Evolutionary conservation across 2,329 filamentous ascomycete species (phyloP), one percentile per base, ranked within the genome.

Genomic region (Phaeosphaeria sp.): DNA sequence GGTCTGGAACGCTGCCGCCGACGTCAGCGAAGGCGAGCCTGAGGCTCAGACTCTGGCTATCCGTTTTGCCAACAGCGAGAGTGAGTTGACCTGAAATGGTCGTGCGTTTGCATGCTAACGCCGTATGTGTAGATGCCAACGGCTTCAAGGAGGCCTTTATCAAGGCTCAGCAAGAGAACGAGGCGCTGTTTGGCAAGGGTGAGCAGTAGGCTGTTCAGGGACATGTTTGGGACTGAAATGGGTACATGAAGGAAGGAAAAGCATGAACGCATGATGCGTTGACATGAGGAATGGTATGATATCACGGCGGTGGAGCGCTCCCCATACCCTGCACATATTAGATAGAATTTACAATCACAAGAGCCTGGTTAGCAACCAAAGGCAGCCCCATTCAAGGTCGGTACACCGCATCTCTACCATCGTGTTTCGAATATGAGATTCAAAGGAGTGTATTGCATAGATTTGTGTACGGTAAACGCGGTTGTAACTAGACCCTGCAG

Each of bases 1-100:
- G 95, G 95, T 99, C 68, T 99, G 95, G 95, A 98, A 97, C 76
- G 94, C 93, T 59, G 90, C 93, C 57, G 95, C 95, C 67, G 95
- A 99, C 85, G 94, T 98, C 71, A 97, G 92, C 76, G 95, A 99
- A 85, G 95, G 95, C 62, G 94, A 97, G 84, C 91, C 95, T 64
- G 95, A 99, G 85, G 92, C 93, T 55, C 90, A 93, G 75, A 99
- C 95, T 54, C 86, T 99, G 73, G 95, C 95, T 66, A 98, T 99
- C 73, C 93, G 95, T 69, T 97, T 99, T 75, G 94, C 90, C 82
- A 99, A 98, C 85, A 90, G 91, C 69, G 95, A 99, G 78, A 98
- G 93, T 97, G 85, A 68, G 73, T 69, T 13, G 13, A 18, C 6
- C 18, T 78, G 90, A 86, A 44, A 17, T 43, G n/a, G 23, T 25